phyloP scores from a whole-genome alignment of 2,329 filamentous ascomycete genomes.

The Teratosphaeria epicoccoides region DNA sequence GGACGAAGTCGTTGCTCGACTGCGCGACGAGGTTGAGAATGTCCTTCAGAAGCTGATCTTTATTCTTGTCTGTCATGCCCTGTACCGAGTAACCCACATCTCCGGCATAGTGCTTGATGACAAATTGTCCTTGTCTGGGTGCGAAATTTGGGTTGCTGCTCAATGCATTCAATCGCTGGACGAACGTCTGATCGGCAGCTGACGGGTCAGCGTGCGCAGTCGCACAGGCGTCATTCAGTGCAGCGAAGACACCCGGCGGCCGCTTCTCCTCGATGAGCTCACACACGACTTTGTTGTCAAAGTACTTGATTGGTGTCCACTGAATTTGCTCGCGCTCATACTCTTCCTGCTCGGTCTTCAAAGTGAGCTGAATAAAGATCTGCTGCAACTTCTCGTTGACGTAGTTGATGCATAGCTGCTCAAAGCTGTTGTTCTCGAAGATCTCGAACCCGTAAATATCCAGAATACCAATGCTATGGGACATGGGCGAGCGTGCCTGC shows the following conservation, averaged over 20 bases:
- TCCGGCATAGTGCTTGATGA: slow-evolving; percentile 97
- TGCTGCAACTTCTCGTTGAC: slow-evolving; percentile 99
- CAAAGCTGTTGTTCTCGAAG: slow-evolving; percentile 97
- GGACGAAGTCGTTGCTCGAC: slow-evolving; percentile 77
- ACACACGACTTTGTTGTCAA: slow-evolving; percentile 98
- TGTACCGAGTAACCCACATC: slow-evolving; percentile 91
- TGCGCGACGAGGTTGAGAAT: slow-evolving; percentile 75
- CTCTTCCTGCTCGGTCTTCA: slow-evolving; percentile 96
- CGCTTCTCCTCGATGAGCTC: slow-evolving; percentile 88
- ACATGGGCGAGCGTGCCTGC: slow-evolving; percentile 61
- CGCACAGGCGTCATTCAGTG: slow-evolving; percentile 93
- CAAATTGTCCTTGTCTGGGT: slow-evolving; percentile 86
- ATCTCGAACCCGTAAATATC: slow-evolving; percentile 99
- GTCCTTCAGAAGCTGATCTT: slow-evolving; percentile 92
- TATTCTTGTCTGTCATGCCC: slow-evolving; percentile 99
- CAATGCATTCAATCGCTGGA: slow-evolving; percentile 83
- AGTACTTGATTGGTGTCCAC: slow-evolving; percentile 98
- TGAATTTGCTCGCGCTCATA: slow-evolving; percentile 93
- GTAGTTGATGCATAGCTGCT: slow-evolving; percentile 99
- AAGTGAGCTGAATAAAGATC: slow-evolving; percentile 94
- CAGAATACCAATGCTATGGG: slow-evolving; percentile 87
- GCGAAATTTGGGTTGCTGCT: slow-evolving; percentile 80
- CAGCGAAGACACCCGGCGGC: slow-evolving; percentile 86
- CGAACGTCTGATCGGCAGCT: slow-evolving; percentile 91
- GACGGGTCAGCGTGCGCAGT: slow-evolving; percentile 94